Percentiles rank a stretch among this genome's conserved stretches.
Evolutionary conservation across 2,329 filamentous ascomycete genomes (phyloP).

Genomic region (Fusarium subglutinans): DNA sequence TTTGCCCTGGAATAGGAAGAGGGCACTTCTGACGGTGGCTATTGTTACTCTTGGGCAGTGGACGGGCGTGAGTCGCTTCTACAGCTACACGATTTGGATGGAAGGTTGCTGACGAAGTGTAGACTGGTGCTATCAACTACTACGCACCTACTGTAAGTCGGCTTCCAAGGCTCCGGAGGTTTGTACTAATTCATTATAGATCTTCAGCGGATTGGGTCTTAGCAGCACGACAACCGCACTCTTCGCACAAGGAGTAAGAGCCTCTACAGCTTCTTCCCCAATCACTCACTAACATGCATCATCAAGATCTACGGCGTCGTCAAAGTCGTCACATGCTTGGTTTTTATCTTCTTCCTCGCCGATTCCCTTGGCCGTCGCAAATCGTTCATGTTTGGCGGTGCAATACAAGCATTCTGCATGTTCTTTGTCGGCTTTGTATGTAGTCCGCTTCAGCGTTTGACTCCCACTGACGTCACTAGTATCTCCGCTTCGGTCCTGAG

Average conservation of each 20-base stretch:
- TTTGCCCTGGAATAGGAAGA: conserved; percentile 33
- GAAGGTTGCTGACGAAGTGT: background rate
- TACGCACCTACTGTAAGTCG: conserved; percentile 60
- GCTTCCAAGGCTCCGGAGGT: fast-evolving
- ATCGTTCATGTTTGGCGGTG: conserved; percentile 41
- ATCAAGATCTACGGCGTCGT: conserved; percentile 65
- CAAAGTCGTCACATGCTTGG: conserved; percentile 68
- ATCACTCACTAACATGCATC: fast-evolving
- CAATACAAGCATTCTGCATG: conserved; percentile 54
- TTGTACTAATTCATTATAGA: conserved; percentile 39
- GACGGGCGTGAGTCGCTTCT: conserved; percentile 36
- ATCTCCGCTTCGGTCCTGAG: conserved; percentile 59
- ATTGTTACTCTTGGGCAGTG: conserved; percentile 41
- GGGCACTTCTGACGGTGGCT: conserved; percentile 36
- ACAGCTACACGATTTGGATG: fast-evolving
- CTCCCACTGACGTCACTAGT: conserved; percentile 41
- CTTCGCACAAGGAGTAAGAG: conserved; percentile 69
- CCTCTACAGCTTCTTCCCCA: fast-evolving
- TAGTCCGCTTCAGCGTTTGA: fast-evolving
- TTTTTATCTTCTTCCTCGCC: conserved; percentile 70
- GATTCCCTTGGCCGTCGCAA: conserved; percentile 70
- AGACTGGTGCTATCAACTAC: conserved; percentile 58
- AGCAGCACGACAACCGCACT: conserved; percentile 61
- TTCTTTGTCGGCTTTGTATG: conserved; percentile 65
- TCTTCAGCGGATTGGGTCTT: conserved; percentile 69